A percentile compares a stretch with the other conserved stretches of the same genome.
Evolutionary conservation across 306 rosid species (phyloP).

Genomic region (Acacia acuminata): DNA sequence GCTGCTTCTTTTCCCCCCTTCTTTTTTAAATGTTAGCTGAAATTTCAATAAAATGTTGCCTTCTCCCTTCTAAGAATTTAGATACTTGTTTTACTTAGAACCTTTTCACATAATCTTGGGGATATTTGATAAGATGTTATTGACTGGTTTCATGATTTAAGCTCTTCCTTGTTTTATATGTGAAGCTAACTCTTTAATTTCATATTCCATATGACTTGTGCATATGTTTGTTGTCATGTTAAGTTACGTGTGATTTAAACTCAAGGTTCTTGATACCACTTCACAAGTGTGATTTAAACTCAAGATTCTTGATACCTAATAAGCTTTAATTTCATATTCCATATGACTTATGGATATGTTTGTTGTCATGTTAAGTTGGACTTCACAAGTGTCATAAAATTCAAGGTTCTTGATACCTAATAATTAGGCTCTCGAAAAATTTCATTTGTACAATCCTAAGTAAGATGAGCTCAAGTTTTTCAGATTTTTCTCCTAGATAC

Average conservation of each 20-base stretch:
- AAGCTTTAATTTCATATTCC: background rate
- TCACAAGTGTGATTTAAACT: background rate
- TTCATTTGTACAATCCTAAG: background rate
- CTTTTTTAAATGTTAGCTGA: background rate
- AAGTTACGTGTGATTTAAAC: background rate
- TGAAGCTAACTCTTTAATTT: background rate
- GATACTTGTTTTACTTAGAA: background rate
- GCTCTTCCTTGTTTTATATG: constrained; percentile 6
- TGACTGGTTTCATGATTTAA: background rate
- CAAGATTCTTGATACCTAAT: too few species aligned
- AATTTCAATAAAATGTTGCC: background rate
- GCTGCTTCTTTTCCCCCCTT: background rate
- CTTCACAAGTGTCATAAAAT: background rate
- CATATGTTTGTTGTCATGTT: background rate
- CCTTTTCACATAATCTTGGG: background rate
- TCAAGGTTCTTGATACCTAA: background rate
- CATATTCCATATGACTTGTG: background rate
- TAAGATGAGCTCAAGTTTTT: constrained; percentile 27
- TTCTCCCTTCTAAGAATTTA: background rate
- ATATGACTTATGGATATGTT: background rate
- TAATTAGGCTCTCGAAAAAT: constrained; percentile 4
- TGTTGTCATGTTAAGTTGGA: constrained; percentile 6
- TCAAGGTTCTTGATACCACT: background rate
- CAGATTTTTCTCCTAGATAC: constrained; percentile 42
- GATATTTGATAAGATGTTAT: background rate